Evolutionary conservation across 768 basidiomycete species (phyloP), one percentile per base, ranked within the genome.

Genomic region (Boletus rubroflammeus): DNA sequence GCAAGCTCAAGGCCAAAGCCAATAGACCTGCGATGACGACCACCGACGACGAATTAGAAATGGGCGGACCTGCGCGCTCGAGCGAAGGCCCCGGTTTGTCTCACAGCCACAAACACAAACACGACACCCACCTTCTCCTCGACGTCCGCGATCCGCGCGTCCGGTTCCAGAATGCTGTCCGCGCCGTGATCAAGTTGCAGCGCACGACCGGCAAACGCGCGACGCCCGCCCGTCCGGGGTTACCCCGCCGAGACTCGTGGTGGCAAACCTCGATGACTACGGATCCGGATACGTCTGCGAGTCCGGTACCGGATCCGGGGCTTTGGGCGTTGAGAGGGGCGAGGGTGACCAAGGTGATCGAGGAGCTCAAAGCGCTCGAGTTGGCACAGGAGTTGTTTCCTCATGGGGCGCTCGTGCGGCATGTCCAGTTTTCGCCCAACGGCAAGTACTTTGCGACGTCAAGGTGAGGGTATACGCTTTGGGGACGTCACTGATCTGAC

Each of bases 401-500:
- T 3, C 80, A 81, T 47, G 64, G 66, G 23, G 81, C 80, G 10
- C 73, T 81, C 26, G 81, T 81, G 34, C 63, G 80, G n/a, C 79
- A 81, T 48, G 54, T 82, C 32, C 76, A 81, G 57, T 81, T 81
- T 67, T 81, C 81, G 17, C 81, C 80, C 5, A 76, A 78, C 49
- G 81, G 80, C n/a, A 75, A 72, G 59, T 80, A 74, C 52, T 60
- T 81, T 49, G 80, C 81, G 15, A 81, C 81, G 4, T 75, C 81
- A n/a, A 80, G 80, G 72, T 79, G 49, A 9, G 69, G 32, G 14
- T 13, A 6, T 39, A 17, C 11, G 6, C 2, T 28, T 32, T 32
- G 28, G 19, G 15, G 25, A 15, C 23, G 42, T 15, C 15, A 7
- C 46, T n/a, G n/a, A 1, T 25, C 49, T 57, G 15, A 60, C 23